A percentile compares a stretch with the other conserved stretches of the same genome.
Evolutionary conservation across 805 yeast genomes (phyloP).

Genomic region (Wickerhamomyces subpelliculosus): DNA sequence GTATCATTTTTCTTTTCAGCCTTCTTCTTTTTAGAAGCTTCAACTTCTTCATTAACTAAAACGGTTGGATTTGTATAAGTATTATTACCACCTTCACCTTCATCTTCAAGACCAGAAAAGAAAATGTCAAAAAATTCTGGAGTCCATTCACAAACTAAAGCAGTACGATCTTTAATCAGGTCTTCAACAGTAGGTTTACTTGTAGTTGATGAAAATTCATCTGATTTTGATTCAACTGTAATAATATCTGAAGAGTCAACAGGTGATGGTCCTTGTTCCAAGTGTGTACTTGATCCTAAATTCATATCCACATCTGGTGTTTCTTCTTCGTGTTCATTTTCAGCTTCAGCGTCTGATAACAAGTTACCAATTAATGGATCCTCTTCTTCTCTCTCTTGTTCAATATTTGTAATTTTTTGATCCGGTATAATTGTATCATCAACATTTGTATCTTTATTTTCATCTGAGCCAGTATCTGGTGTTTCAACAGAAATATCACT

Average conservation of each 20-base stretch:
- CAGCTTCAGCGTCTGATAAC: conserved; percentile 4
- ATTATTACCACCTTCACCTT: conserved; percentile 39
- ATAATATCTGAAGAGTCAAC: too few relatives aligned
- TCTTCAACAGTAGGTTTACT: neutral
- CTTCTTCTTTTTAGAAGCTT: conserved; percentile 31
- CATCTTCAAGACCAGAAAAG: conserved; percentile 42
- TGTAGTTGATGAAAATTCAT: neutral
- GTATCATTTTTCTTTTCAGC: conserved; percentile 26
- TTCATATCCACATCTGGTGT: conserved; percentile 3
- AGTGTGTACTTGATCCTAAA: too few relatives aligned
- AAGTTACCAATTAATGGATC: too few relatives aligned
- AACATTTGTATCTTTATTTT: neutral
- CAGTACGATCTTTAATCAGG: conserved; percentile 27
- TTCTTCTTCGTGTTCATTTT: conserved; percentile 2
- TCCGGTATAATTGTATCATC: neutral
- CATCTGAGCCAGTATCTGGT: neutral
- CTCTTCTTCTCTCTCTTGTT: too few relatives aligned
- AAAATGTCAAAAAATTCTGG: conserved; percentile 38
- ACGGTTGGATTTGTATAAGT: conserved; percentile 50
- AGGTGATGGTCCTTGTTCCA: neutral
- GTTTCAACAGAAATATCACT: conserved; percentile 2
- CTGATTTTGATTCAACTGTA: too few relatives aligned
- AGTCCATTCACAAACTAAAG: conserved; percentile 66
- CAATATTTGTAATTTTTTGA: too few relatives aligned
- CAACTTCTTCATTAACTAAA: conserved; percentile 49